A percentile compares a stretch with the other conserved stretches of the same genome.
These are phyloP conservation scores for Arabidopsis suecica DNA, from an alignment of 345 rosid genomes.

Conservation along the genomic window DNA sequence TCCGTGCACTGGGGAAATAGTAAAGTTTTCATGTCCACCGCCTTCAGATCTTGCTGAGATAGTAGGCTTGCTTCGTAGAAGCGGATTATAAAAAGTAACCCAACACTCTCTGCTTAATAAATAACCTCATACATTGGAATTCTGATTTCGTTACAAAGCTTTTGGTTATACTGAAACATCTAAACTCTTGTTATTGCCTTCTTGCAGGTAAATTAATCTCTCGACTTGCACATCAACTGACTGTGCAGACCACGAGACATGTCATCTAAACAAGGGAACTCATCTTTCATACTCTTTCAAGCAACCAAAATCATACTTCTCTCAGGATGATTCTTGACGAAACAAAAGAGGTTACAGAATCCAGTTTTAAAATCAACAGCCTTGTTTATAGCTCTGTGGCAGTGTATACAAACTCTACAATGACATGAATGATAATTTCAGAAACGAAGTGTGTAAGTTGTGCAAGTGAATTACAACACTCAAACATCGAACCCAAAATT, in stretches of 20 bases:
- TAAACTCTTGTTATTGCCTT: neutral
- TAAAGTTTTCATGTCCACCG: slow-evolving; percentile 73
- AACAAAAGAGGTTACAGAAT: neutral
- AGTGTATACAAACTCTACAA: neutral
- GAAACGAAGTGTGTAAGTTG: neutral
- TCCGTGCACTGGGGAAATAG: slow-evolving; percentile 62
- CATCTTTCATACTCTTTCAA: neutral
- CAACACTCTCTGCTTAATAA: neutral
- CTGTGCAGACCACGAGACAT: neutral
- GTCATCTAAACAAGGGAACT: neutral
- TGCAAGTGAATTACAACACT: neutral
- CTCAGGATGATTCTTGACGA: neutral
- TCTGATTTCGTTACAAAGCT: neutral
- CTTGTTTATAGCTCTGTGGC: slow-evolving; percentile 13
- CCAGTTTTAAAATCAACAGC: neutral
- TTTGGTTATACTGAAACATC: neutral
- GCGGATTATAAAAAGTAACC: slow-evolving; percentile 65
- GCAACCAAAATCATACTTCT: neutral
- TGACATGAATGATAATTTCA: neutral
- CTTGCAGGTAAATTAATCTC: slow-evolving; percentile 15
- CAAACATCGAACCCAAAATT: neutral
- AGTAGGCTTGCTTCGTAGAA: slow-evolving; percentile 60
- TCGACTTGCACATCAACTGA: neutral
- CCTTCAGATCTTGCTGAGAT: slow-evolving; percentile 74
- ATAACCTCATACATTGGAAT: neutral